Evolutionary conservation across 805 yeast genomes (phyloP), one percentile per base, ranked within the genome.

Genomic region (Nakazawaea holstii): DNA sequence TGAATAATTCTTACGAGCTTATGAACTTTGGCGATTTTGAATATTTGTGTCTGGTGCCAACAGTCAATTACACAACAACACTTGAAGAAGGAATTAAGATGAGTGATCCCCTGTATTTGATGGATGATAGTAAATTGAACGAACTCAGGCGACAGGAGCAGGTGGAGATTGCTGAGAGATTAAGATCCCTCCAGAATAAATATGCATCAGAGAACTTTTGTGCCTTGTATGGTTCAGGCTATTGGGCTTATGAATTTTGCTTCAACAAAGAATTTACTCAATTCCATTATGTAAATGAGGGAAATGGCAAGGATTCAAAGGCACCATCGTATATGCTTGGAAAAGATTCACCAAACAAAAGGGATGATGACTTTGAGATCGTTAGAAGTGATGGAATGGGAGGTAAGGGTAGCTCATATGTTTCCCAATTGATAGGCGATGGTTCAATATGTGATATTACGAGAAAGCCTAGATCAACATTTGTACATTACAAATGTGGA

Each of bases 371-470:
- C 31, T 65, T 64, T 51, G 59, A 56, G 33, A 32, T 66, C 26
- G 45, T 54, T 2, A 51, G 48, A 3, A 32, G 27, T 31, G 36
- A 36, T 14, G 8, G 36, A 9, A 28, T 46, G 1, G 43, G 35
- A 5, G n/a, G 24, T 29, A 47, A 48, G 20, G 67, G 66, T 1
- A 49, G 59, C 3, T 51, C 53, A n/a, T 60, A 53, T 44, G 52
- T 65, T 5, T 52, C 63, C 9, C 69, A 64, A 32, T 49, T 50
- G 13, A 49, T 62, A 2, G 50, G 53, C 6, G 57, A 58, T 38
- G 71, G 71, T 5, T 53, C 59, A 1, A 49, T 55, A 2, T 67
- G 71, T 54, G 71, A 67, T 47, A 42, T 65, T 30, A 67, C 69
- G 2, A 59, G 59, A 2, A 47, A 48, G n/a, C 60, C 58, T 20